Conservation (phyloP, 257 asterid species). For the Vinca minor region DNA sequence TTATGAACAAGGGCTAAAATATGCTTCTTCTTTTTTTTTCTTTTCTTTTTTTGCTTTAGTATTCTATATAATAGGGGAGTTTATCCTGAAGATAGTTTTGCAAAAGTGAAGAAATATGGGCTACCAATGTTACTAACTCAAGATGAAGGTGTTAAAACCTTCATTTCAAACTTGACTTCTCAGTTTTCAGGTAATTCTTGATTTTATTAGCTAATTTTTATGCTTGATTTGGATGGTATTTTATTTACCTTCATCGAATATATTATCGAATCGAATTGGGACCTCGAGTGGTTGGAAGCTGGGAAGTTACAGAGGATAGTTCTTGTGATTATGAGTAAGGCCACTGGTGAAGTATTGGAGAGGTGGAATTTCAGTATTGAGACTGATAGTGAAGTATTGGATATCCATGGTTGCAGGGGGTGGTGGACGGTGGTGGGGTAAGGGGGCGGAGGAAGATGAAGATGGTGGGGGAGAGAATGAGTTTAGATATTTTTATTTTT, state of each 20-base stretch:
- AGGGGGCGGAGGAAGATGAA: too few relatives aligned
- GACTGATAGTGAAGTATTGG: slow-evolving; percentile 74
- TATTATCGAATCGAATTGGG: background rate
- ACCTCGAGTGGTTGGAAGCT: slow-evolving; percentile 95
- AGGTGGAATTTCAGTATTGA: slow-evolving; percentile 96
- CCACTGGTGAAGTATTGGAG: slow-evolving; percentile 75
- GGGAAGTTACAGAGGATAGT: slow-evolving; percentile 90
- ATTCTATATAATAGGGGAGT: slow-evolving; percentile 82
- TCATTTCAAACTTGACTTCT: slow-evolving; percentile 73
- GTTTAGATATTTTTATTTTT: too few relatives aligned
- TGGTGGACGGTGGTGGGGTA: too few relatives aligned
- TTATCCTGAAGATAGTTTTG: slow-evolving; percentile 88
- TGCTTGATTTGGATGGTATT: background rate
- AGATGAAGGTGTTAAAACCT: slow-evolving; percentile 86
- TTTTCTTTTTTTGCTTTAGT: too few relatives aligned
- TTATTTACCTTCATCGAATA: background rate
- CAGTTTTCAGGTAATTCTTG: slow-evolving; percentile 57
- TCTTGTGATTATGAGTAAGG: slow-evolving; percentile 88
- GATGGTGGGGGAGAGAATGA: too few relatives aligned
- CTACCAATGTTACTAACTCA: slow-evolving; percentile 88
- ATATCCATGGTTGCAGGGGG: too few relatives aligned
- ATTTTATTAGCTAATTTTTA: background rate
- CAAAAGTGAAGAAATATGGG: slow-evolving; percentile 86
- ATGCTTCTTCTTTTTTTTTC: too few relatives aligned
- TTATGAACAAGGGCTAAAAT: background rate